phyloP scores from a whole-genome alignment of 495 filamentous ascomycete genomes.

The Aspergillus avenaceus region DNA sequence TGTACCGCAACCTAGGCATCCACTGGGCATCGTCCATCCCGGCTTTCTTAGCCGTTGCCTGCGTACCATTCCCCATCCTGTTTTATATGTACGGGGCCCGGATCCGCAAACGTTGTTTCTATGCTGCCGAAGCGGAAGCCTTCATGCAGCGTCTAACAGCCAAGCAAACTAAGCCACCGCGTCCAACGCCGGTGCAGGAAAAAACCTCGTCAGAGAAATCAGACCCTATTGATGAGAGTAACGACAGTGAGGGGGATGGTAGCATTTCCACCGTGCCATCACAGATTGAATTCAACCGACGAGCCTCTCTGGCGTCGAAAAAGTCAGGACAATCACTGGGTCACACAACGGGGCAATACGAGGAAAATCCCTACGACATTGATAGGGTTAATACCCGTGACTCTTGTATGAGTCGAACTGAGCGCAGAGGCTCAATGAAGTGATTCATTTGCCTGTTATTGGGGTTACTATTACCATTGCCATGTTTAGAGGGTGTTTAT shows the following conservation, averaged over 20 bases:
- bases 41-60: slow-evolving; percentile 65
- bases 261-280: slow-evolving; percentile 25
- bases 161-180: slow-evolving; percentile 11
- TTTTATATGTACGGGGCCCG: slow-evolving; percentile 64
- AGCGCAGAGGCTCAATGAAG: neutral
- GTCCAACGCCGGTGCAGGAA: slow-evolving; percentile 7
- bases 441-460: no score
- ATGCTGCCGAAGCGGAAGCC: slow-evolving; percentile 46
- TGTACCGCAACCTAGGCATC: slow-evolving; percentile 68
- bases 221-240: neutral
- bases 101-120: slow-evolving; percentile 66
- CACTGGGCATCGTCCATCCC: slow-evolving; percentile 75
- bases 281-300: slow-evolving; percentile 10
- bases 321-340: slow-evolving; percentile 26
- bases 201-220: slow-evolving; percentile 8
- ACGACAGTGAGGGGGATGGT: slow-evolving; percentile 15
- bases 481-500: no score
- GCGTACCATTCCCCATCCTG: slow-evolving; percentile 69
- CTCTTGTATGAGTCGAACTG: slow-evolving; percentile 24
- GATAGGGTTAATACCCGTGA: slow-evolving; percentile 35
- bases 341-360: slow-evolving; percentile 29
- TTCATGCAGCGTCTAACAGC: slow-evolving; percentile 31
- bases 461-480: no score
- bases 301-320: slow-evolving; percentile 16
- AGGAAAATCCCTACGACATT: slow-evolving; percentile 36